Conservation (phyloP, 257 asterid genomes). For the Cordia subcordata region DNA sequence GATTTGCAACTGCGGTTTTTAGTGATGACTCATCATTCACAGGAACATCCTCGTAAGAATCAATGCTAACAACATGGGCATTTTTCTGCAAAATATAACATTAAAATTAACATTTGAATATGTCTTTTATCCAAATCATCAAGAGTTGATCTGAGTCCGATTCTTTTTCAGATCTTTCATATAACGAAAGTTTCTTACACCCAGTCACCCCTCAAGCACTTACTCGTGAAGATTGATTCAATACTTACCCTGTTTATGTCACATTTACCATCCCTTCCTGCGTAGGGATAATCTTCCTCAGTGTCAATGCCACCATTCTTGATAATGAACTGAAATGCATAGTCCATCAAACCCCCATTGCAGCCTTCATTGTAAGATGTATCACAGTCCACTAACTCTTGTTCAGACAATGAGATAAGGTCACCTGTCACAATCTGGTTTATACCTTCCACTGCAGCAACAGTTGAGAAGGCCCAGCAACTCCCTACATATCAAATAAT, state of each 20-base stretch:
- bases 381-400: conserved; percentile 47
- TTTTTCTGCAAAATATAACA: background rate
- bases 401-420: conserved; percentile 33
- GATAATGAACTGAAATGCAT: conserved; percentile 35
- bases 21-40: background rate
- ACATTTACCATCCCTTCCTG: conserved; percentile 29
- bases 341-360: conserved; percentile 44
- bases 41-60: conserved; percentile 4
- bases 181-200: no score
- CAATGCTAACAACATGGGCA: conserved; percentile 3
- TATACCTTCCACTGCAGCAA: conserved; percentile 38
- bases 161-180: no score
- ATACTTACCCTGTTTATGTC: conserved; percentile 31
- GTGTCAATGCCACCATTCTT: conserved; percentile 41
- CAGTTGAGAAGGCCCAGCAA: conserved; percentile 49
- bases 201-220: no score
- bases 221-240: background rate
- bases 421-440: conserved; percentile 28
- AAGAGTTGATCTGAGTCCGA: no score
- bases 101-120: no score
- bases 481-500: conserved; percentile 30
- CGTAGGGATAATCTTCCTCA: conserved; percentile 38
- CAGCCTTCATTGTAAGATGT: conserved; percentile 26
- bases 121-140: no score
- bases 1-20: background rate